Evolutionary conservation across 805 yeast species (phyloP), one percentile per base, ranked within the genome.

Genomic region (Zygotorulaspora sp.): DNA sequence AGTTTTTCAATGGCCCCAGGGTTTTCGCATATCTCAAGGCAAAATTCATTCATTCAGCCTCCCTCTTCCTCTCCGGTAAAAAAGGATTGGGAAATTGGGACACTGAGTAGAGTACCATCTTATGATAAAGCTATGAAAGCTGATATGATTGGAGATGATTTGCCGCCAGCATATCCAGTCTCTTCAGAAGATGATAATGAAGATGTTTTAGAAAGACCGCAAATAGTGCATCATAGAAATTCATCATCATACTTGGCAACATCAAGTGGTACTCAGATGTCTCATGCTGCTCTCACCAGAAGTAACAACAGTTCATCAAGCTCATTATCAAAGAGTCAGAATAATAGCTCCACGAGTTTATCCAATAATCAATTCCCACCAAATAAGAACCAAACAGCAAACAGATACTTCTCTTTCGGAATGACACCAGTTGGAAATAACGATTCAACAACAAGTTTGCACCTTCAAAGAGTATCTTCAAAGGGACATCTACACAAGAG

Each of bases 51-150:
- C 23, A 47, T 50, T 11, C 63, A 32, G 18, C 30, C 16, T 6
- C 30, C 16, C 11, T 12, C 63, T 15, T 28, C 50, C 38, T 30
- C 62, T 5, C 47, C 55, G 1, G 14, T 43, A 25, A 44, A 44
- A 38, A 52, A 54, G 10, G 72, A 65, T 19, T 66, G 71, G 69
- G 72, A 73, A 41, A 43, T 69, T 2, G 57, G 58, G 5, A 60
- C 67, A 2, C 48, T 86, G 46, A 78, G 83, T 14, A 66, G 77
- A 33, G 96, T 90, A 5, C 97, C 97, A 0, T 78, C 95, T 0
- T 90, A 90, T 61, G 73, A 72, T 6, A 80, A 83, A 21, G 97
- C 97, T 0, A 62, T 88, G 58, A 75, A 74, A 50, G 61, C 75
- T 2, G 78, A 71, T 31, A 65, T 62, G 5, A 61, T 70, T 8